Evolutionary conservation across 116 monocot species (phyloP).

Genomic region (Dioscorea cayenensis): DNA sequence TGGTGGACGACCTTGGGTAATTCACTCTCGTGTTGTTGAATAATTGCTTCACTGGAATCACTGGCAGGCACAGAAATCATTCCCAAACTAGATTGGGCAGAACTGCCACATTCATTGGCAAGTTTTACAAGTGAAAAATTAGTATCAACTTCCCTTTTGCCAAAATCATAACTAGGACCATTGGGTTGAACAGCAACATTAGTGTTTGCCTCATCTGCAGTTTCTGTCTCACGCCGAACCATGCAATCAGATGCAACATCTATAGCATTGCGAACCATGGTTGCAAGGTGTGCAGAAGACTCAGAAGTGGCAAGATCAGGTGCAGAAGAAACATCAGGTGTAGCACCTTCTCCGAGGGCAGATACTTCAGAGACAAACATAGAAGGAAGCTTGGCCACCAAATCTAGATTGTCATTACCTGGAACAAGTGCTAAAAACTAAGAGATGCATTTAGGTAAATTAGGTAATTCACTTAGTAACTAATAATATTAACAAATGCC

Average conservation of each 20-base stretch:
- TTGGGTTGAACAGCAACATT: background rate
- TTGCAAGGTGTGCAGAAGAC: background rate
- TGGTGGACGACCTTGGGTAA: background rate
- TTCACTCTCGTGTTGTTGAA: too few relatives aligned
- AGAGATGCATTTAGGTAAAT: background rate
- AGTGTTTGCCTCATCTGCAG: background rate
- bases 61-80: too few relatives aligned
- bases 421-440: background rate
- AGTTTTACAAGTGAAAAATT: background rate
- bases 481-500: background rate
- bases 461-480: too few relatives aligned
- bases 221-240: background rate
- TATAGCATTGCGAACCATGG: background rate
- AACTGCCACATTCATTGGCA: too few relatives aligned
- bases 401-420: background rate
- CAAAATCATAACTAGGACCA: background rate
- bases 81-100: too few relatives aligned
- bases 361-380: background rate
- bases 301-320: background rate
- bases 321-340: background rate
- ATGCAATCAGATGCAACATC: background rate
- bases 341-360: background rate
- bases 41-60: too few relatives aligned
- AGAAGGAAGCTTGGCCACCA: background rate
- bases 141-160: background rate